Conservation (phyloP, 2,329 filamentous ascomycete species). For the Colletotrichum spaethianum region DNA sequence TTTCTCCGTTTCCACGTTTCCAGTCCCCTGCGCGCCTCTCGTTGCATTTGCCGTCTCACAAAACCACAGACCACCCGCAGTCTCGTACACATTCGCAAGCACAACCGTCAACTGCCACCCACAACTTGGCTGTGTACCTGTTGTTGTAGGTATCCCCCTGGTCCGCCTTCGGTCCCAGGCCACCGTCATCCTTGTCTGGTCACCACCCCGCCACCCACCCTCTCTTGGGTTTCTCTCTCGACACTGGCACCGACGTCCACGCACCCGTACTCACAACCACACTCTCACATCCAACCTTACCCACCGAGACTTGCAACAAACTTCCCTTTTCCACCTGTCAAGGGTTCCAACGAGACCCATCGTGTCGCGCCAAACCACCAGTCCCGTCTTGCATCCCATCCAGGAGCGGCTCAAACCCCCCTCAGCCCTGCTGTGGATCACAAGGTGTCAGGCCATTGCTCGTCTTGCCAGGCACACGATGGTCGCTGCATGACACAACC, state of each 20-base stretch:
- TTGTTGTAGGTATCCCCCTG: background rate
- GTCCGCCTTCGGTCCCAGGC: background rate
- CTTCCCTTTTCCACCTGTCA: background rate
- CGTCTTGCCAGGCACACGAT: constrained; percentile 33
- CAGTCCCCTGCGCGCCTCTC: constrained; percentile 29
- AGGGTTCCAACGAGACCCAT: background rate
- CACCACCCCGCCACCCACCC: constrained; percentile 21
- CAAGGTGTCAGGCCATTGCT: constrained; percentile 39
- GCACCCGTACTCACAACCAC: background rate
- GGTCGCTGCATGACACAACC: constrained; percentile 41
- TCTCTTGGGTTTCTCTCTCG: background rate
- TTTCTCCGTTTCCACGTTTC: constrained; percentile 21
- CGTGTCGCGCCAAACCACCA: background rate
- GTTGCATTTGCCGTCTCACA: constrained; percentile 40
- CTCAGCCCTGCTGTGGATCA: constrained; percentile 40
- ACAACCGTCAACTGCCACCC: background rate
- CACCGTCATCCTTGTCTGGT: constrained; percentile 24
- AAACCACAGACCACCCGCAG: constrained; percentile 6
- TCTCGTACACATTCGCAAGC: background rate
- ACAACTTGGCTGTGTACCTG: background rate
- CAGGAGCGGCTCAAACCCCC: constrained; percentile 21
- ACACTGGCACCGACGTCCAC: background rate
- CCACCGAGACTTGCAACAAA: background rate
- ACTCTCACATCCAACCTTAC: background rate
- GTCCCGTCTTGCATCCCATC: constrained; percentile 3